Base-by-base conservation (phyloP, 441 rosid genomes). In the Croton laevigatus region DNA sequence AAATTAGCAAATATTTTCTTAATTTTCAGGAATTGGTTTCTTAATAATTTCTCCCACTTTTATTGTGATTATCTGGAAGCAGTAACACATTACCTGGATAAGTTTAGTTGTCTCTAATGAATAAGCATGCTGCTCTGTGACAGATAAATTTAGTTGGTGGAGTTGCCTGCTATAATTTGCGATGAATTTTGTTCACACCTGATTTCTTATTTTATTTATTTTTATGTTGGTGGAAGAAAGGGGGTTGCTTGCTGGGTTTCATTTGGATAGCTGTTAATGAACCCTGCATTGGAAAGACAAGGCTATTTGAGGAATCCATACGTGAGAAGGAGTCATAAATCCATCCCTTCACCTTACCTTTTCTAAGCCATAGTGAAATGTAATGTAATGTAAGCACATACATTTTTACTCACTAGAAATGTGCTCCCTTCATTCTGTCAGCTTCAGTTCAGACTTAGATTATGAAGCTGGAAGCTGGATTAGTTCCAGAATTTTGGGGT, bases 31-130 rank as follows among this genome's bases (percentile, higher is more conserved):
- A 12, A 44, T 36, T 37, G 34, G 32, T 59, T 59, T 45, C 45
- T 45, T 14, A 32, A 17, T 48, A 51, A 44, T 19, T 46, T 32
- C 48, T 60, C 20, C 19, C 36, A 12, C 38, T 73, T 51, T 44
- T 66, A 46, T 37, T 57, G 52, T n/a, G 17, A 32, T 72, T 45
- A 27, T 45, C 46, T 55, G 63, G 27, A 57, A 65, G 42, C 49
- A 34, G 45, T 36, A 19, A n/a, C 14, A 37, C 46, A 14, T 34
- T 16, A 1, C 17, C 7, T 11, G 38, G 37, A 49, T 19, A 20
- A 19, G 3, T 51, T 49, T 48, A 51, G 32, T 10, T 65, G 38
- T 51, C 32, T 65, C 34, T 51, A 65, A 65, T 51, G 59, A 57
- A 57, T 23, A 27, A 20, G 10, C 32, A 54, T 54, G 4, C 32